Base-by-base conservation (phyloP, 768 basidiomycete genomes). In the Tricholomella constricta region DNA sequence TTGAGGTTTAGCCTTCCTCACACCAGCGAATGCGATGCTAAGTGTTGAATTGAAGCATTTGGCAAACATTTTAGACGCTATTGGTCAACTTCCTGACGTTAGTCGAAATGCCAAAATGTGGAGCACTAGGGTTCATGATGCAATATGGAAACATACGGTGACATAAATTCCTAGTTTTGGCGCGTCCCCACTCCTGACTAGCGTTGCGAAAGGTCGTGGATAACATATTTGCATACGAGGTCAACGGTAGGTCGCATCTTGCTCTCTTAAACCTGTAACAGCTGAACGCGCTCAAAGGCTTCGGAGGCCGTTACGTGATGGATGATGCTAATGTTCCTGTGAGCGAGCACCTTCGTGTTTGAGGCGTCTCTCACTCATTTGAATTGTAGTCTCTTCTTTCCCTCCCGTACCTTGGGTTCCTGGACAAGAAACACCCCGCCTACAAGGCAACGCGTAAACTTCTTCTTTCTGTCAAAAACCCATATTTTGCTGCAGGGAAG, bases 281-380 rank as follows among this genome's bases (percentile, higher is more conserved):
- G 8, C 43, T 48, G 9, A 22, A 50, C 44, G 22, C 6, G 23
- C 22, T 15, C 23, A 20, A 54, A 85, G 84, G 88, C 7, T 78
- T 86, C 45, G 86, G 89, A 29, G 79, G 83, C 9, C 73, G 82
- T 51, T 89, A 89, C 65, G 80, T 89, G 17, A 91, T 91, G 89
- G 89, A 91, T 58, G 89, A 91, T 58, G 89, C 89, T 6, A 91
- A 91, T 58, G 89, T 91, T 37, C 89, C 89, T 4, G 88, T 89
- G 65, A 60, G 84, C 65, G 8, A 12, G 19, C 10, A 32, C 3
- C 31, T 17, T 19, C 15, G 41, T 56, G 25, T 36, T 25, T 51
- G 43, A 31, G 25, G 14, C 29, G 19, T 45, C 34, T 38, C 9
- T 17, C n/a, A 15, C 38, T 38, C 32, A 20, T 1, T 46, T 1